Conservation (phyloP, 23 red algal genomes). For the Chondrus crispus region DNA sequence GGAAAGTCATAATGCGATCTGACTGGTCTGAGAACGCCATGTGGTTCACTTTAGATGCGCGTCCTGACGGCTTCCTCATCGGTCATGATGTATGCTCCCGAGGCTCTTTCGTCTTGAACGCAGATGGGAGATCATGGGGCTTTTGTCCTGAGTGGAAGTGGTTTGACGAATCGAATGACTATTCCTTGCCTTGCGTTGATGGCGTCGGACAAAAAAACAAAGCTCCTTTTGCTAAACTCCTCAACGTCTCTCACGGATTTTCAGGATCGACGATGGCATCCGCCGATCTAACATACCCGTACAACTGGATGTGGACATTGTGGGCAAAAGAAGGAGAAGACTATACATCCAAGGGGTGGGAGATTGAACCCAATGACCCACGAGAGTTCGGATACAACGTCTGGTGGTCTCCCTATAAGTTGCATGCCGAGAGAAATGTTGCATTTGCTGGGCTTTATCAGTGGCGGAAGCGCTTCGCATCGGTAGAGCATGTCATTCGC, state of each 20-base stretch:
- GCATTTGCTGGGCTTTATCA: conserved; percentile 64
- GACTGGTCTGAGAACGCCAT: conserved; percentile 53
- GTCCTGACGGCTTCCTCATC: conserved; percentile 64
- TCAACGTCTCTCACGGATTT: not conserved
- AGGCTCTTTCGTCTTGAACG: conserved; percentile 53
- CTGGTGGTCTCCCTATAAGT: conserved; percentile 51
- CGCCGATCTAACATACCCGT: conserved; percentile 62
- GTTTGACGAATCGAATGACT: conserved; percentile 43
- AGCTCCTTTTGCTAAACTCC: conserved; percentile 51
- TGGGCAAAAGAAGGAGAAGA: conserved; percentile 62
- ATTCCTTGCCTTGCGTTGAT: conserved; percentile 55
- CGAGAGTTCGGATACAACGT: conserved; percentile 46
- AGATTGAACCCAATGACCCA: conserved; percentile 53
- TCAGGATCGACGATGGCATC: conserved; percentile 35
- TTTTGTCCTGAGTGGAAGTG: conserved; percentile 60
- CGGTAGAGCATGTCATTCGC: conserved; percentile 44
- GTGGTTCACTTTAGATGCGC: conserved; percentile 60
- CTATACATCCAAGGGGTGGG: conserved; percentile 26
- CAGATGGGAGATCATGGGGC: conserved; percentile 46
- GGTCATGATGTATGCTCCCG: conserved; percentile 64
- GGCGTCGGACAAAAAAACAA: conserved; percentile 57
- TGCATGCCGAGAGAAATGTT: conserved; percentile 54
- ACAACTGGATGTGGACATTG: conserved; percentile 64
- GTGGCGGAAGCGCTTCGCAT: conserved; percentile 55
- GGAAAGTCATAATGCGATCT: conserved; percentile 65